phyloP scores from a whole-genome alignment of 306 rosid species.

The Malus fusca region DNA sequence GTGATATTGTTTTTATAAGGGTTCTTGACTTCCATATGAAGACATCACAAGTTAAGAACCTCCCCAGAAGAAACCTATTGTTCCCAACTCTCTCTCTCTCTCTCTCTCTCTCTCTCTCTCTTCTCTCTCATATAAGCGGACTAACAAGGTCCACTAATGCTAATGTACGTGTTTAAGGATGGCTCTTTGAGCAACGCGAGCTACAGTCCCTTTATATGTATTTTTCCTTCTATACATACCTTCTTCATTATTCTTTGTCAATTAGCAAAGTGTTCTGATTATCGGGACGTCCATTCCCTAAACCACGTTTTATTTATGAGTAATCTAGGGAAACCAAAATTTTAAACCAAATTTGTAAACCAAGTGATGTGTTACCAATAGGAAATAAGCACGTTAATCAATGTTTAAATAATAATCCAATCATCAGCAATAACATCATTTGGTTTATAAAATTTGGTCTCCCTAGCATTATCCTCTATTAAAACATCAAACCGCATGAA shows the following conservation, averaged over 20 bases:
- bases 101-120: background rate
- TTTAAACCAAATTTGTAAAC: no score
- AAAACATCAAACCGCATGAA: background rate
- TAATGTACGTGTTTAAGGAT: background rate
- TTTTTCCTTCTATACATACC: background rate
- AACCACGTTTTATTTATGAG: background rate
- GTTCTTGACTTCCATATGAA: background rate
- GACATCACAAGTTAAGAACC: conserved; percentile 11
- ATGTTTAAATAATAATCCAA: no score
- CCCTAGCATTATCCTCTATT: no score
- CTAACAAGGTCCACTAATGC: background rate
- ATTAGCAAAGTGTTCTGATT: background rate
- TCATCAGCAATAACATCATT: no score
- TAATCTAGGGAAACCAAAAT: no score
- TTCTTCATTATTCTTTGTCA: background rate
- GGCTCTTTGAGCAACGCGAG: no score
- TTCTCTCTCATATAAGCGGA: background rate
- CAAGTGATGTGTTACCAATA: no score
- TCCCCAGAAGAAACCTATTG: conserved; percentile 27
- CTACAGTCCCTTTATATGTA: no score
- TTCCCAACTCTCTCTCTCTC: background rate
- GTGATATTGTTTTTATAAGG: background rate
- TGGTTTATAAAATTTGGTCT: no score
- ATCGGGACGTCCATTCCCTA: background rate
- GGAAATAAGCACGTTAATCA: no score